These are phyloP conservation scores for Xerocomus minutiporus DNA, from an alignment of 1,284 basidiomycete genomes.

Conservation along the genomic window DNA sequence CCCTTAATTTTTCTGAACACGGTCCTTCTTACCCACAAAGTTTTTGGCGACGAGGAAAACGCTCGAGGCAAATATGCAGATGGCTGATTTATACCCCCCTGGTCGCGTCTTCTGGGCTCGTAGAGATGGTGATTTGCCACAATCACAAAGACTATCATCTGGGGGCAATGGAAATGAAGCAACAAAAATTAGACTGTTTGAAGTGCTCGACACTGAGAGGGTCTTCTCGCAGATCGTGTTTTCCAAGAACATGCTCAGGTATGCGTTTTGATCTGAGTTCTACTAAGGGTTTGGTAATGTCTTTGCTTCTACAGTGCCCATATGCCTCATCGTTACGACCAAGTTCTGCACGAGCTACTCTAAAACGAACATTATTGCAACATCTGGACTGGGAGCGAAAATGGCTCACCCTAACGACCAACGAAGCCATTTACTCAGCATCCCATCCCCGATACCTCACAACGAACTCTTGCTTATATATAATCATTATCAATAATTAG, in stretches of 20 bases:
- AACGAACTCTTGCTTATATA: conserved; percentile 4
- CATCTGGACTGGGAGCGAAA: neutral
- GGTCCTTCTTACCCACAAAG: conserved; percentile 33
- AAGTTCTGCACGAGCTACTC: conserved; percentile 60
- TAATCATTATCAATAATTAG: conserved; percentile 4
- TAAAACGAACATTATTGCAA: conserved; percentile 23
- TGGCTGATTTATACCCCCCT: conserved; percentile 70
- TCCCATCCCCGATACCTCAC: conserved; percentile 13
- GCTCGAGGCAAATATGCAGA: conserved; percentile 80
- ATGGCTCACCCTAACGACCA: neutral
- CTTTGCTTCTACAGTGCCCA: conserved; percentile 46
- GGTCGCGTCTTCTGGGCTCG: conserved; percentile 78
- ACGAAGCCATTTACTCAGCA: neutral
- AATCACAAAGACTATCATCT: conserved; percentile 32
- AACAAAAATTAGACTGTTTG: conserved; percentile 61
- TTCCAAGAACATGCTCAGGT: conserved; percentile 76
- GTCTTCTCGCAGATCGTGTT: conserved; percentile 81
- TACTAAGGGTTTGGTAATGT: neutral
- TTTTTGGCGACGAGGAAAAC: conserved; percentile 77
- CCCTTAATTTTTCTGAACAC: conserved; percentile 2
- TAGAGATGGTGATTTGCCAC: conserved; percentile 60
- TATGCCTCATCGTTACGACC: conserved; percentile 63
- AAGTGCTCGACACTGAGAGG: conserved; percentile 67
- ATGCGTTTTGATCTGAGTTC: conserved; percentile 17
- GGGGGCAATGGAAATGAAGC: conserved; percentile 17